A percentile compares a stretch with the other conserved stretches of the same genome.
Conservation (phyloP, 495 filamentous ascomycete genomes). For the Aspergillus indologenus region DNA sequence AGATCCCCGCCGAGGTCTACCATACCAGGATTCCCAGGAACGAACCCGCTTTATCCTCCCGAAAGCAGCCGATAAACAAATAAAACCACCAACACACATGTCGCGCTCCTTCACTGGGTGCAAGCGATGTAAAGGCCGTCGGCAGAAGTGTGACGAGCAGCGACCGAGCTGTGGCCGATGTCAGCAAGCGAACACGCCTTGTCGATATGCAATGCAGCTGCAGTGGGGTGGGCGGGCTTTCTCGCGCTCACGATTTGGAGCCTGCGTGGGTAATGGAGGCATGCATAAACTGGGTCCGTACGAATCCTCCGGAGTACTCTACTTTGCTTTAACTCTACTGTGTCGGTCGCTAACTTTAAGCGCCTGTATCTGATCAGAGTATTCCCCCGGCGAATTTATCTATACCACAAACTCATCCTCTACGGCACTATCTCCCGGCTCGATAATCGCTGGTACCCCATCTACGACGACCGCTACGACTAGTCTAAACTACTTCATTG, state of each 20-base stretch:
- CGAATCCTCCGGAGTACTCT: constrained; percentile 6
- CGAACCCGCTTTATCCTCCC: neutral
- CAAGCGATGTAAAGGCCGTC: constrained; percentile 46
- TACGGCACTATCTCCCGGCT: neutral
- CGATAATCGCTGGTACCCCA: neutral
- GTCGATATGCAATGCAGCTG: constrained; percentile 28
- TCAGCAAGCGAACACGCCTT: constrained; percentile 19
- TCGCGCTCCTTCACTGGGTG: constrained; percentile 47
- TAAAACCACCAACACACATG: constrained; percentile 29
- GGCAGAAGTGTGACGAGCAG: constrained; percentile 46
- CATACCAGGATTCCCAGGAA: too few relatives aligned
- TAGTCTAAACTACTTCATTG: constrained; percentile 32
- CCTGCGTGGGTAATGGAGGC: constrained; percentile 39
- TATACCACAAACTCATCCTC: constrained; percentile 37
- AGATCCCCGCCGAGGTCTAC: constrained; percentile 4
- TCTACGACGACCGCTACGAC: constrained; percentile 25
- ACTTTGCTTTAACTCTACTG: neutral
- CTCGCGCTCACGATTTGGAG: constrained; percentile 46
- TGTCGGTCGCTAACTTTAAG: neutral
- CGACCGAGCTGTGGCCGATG: constrained; percentile 40
- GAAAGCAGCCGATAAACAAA: neutral
- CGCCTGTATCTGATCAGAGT: constrained; percentile 30
- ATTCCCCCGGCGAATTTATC: constrained; percentile 48
- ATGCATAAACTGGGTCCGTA: constrained; percentile 48
- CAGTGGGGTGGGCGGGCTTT: constrained; percentile 34